Conservation (phyloP, 176 grass and related monocot genomes). For the Ananas comosus region DNA sequence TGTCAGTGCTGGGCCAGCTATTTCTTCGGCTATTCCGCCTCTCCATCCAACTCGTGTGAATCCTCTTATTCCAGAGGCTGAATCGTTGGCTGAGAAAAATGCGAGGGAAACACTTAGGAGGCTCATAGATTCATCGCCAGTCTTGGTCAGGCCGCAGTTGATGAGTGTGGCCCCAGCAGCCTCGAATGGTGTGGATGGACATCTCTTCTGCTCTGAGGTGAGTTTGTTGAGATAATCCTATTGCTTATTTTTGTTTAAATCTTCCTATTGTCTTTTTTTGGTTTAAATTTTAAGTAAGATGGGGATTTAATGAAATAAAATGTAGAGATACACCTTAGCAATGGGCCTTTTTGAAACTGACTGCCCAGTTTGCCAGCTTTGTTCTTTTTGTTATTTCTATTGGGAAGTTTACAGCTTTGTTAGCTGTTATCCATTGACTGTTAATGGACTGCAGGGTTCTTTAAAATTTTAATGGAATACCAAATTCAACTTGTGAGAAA, state of each 20-base stretch:
- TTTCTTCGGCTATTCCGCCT: conserved; percentile 50
- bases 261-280: background rate
- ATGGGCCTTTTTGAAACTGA: no score
- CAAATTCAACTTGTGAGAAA: no score
- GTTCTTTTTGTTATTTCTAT: no score
- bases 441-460: no score
- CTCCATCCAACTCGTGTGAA: conserved; percentile 47
- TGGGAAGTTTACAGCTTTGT: no score
- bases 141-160: conserved; percentile 29
- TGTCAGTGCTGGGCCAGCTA: conserved; percentile 70
- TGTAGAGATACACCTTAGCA: background rate
- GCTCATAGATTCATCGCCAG: conserved; percentile 62
- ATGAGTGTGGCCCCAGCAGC: conserved; percentile 41
- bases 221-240: conserved; percentile 10
- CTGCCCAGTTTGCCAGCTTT: no score
- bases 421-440: no score
- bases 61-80: conserved; percentile 53
- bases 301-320: background rate
- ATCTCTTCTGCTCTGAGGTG: conserved; percentile 28
- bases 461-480: no score
- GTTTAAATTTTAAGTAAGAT: background rate
- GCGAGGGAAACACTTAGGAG: conserved; percentile 82
- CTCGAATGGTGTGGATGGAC: conserved; percentile 28
- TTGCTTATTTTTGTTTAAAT: background rate
- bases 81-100: conserved; percentile 69